These are phyloP conservation scores for Penicillium palitans DNA, from an alignment of 2,329 filamentous ascomycete species.

Conservation along the genomic window DNA sequence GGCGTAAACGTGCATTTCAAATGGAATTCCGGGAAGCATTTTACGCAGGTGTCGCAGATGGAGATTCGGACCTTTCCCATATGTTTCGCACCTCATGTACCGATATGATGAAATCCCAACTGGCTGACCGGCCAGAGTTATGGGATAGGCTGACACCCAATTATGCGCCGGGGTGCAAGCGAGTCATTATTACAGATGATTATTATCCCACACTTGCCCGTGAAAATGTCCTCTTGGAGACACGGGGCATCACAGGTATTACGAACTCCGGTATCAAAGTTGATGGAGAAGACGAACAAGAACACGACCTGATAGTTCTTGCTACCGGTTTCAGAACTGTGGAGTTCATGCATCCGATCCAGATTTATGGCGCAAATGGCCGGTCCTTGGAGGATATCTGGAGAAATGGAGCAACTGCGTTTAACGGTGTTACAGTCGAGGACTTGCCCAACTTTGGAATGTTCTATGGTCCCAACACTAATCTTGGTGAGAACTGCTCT, in stretches of 20 bases:
- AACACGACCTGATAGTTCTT: constrained; percentile 58
- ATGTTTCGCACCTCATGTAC: constrained; percentile 41
- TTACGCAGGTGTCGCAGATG: constrained; percentile 46
- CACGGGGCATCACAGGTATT: constrained; percentile 49
- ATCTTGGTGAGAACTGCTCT: constrained; percentile 35
- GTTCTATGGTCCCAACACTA: constrained; percentile 61
- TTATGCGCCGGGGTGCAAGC: constrained; percentile 23
- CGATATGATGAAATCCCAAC: constrained; percentile 47
- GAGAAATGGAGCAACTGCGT: constrained; percentile 53
- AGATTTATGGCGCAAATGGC: constrained; percentile 50
- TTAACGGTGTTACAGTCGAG: constrained; percentile 54
- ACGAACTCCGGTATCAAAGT: constrained; percentile 51
- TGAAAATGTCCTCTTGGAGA: constrained; percentile 46
- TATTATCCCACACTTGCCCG: constrained; percentile 23
- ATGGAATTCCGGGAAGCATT: constrained; percentile 59
- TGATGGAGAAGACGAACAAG: constrained; percentile 40
- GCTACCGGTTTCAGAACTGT: constrained; percentile 62
- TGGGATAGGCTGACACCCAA: constrained; percentile 56
- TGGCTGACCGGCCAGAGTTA: constrained; percentile 52
- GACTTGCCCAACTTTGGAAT: constrained; percentile 58
- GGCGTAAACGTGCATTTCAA: constrained; percentile 51
- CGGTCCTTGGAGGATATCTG: constrained; percentile 53
- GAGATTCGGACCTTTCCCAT: constrained; percentile 43
- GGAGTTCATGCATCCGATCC: constrained; percentile 60
- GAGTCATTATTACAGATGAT: constrained; percentile 21